These are phyloP conservation scores for Neurospora crassa DNA, from an alignment of 2,329 filamentous ascomycete species.

Conservation along the genomic window DNA sequence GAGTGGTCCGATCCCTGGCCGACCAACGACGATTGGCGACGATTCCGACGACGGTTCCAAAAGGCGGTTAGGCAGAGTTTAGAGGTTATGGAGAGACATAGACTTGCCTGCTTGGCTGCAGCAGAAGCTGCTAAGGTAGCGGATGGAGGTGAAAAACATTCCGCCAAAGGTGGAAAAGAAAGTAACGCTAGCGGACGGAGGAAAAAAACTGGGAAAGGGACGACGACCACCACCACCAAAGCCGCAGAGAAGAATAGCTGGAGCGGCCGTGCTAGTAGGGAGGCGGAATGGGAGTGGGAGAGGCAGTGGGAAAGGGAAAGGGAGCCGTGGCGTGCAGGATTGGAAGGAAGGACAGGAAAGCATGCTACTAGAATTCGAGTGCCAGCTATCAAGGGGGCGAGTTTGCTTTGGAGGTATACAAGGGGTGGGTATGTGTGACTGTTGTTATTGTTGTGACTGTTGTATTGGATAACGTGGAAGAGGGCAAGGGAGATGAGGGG, in stretches of 20 bases:
- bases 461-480: not conserved
- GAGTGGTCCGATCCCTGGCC: constrained; percentile 29
- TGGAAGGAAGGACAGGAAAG: not conserved
- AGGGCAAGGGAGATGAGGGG: not conserved
- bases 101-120: not conserved
- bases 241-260: not conserved
- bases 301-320: not conserved
- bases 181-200: not conserved
- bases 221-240: not conserved
- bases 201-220: not conserved
- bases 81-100: constrained; percentile 10
- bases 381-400: constrained; percentile 21
- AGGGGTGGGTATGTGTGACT: constrained; percentile 14
- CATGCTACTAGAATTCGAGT: constrained; percentile 6
- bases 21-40: constrained; percentile 30
- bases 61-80: constrained; percentile 22
- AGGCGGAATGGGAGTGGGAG: not conserved
- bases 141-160: not conserved
- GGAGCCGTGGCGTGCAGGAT: not conserved
- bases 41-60: constrained; percentile 26
- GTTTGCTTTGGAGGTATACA: constrained; percentile 23
- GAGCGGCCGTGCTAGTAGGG: not conserved
- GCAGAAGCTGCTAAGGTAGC: not conserved
- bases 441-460: constrained; percentile 2
- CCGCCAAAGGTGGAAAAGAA: not conserved